Evolutionary conservation across 108 stramenopile species (phyloP), one percentile per base, ranked within the genome.

Genomic region (Fragilariopsis cylindrus): DNA sequence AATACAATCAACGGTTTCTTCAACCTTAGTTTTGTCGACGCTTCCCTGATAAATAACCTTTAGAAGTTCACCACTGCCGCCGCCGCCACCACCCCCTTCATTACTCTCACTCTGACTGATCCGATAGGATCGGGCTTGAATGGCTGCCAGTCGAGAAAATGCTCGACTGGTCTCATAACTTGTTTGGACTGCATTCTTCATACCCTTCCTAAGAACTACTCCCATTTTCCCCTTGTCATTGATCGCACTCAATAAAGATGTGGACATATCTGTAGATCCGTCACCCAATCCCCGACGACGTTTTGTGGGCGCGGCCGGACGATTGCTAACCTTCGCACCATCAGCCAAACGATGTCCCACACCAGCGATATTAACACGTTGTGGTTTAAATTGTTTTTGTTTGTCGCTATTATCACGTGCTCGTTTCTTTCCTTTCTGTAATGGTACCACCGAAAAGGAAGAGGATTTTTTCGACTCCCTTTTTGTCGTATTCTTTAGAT

Each of bases 101-200:
- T 75, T 45, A 41, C 55, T 60, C n/a, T 56, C 9, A 39, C 6
- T 19, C 11, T 11, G 11, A 18, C 19, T 63, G 55, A 90, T 84
- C 13, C 52, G 53, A 71, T 77, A 85, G 43, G 74, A 74, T 47
- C 79, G 60, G 46, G 79, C 68, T 70, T 86, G 77, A 43, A 93
- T 85, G 48, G 95, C 91, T 11, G 89, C 75, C 16, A 94, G 71
- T 8, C 93, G 75, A 43, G 85, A 86, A 67, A 77, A 77, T 44
- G 96, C 90, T 9, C 80, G 75, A 30, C 85, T 89, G 43, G 81
- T 88, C 74, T 96, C 93, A 71, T 93, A 96, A 21, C 84, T 77
- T 63, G 88, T 84, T n/a, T 71, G 54, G 1, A 96, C 89, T 40
- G 93, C 92, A 60, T 88, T 86, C 72, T 81, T 88, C 92, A 94